Conservation (phyloP, 805 yeast species). For the Kazachstania kunashirensis region DNA sequence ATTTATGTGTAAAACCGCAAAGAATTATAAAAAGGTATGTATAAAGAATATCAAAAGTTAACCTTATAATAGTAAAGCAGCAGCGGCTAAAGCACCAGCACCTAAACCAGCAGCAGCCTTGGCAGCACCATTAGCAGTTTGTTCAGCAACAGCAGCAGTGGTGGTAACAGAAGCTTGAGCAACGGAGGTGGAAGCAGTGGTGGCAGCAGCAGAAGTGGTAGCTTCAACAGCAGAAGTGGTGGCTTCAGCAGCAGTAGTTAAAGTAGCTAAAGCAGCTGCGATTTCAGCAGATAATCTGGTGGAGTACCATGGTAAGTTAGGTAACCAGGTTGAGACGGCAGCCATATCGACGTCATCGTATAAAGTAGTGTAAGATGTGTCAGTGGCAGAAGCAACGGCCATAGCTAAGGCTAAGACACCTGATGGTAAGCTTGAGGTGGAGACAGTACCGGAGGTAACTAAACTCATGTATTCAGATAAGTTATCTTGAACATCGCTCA, state of each 20-base stretch:
- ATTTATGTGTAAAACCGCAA: too few relatives aligned
- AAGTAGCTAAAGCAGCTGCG: slow-evolving; percentile 5
- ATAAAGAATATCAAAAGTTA: background rate
- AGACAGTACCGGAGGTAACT: slow-evolving; percentile 5
- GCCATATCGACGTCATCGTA: slow-evolving; percentile 21
- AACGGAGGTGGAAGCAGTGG: slow-evolving; percentile 7
- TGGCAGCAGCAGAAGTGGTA: slow-evolving; percentile 9
- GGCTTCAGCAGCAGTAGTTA: slow-evolving; percentile 5
- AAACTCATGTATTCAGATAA: slow-evolving; percentile 9
- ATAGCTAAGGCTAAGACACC: slow-evolving; percentile 13
- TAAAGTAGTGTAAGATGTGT: slow-evolving; percentile 28
- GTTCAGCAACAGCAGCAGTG: slow-evolving; percentile 6
- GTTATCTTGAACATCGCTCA: slow-evolving; percentile 10
- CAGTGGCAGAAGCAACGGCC: slow-evolving; percentile 26
- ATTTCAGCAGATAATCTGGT: slow-evolving; percentile 17
- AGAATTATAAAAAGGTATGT: too few relatives aligned
- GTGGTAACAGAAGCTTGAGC: slow-evolving; percentile 4
- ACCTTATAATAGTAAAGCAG: slow-evolving; percentile 13
- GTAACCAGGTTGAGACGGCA: slow-evolving; percentile 20
- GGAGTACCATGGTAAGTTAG: slow-evolving; percentile 31
- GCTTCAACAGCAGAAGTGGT: slow-evolving; percentile 5
- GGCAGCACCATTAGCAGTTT: slow-evolving; percentile 17
- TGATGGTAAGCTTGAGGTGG: slow-evolving; percentile 8
- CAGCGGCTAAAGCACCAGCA: slow-evolving; percentile 16
- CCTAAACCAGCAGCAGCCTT: slow-evolving; percentile 13